Evolutionary conservation across 768 basidiomycete genomes (phyloP).

Genomic region (Boletus reticulatus): DNA sequence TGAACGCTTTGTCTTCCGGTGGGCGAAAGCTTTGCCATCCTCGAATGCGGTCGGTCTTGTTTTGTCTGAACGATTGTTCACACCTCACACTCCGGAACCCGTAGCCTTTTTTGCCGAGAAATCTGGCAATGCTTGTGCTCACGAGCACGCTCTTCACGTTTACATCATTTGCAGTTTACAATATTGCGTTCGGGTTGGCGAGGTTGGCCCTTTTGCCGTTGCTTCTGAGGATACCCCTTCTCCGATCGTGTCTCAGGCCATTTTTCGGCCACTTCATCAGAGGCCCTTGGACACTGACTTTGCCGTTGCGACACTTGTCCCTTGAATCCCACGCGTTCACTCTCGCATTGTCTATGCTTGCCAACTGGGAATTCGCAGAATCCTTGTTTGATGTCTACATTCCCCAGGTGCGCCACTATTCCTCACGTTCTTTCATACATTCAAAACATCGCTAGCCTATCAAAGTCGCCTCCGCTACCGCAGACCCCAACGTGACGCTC

Average conservation of each 20-base stretch:
- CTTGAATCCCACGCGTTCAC: constrained; percentile 49
- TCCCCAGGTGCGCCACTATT: constrained; percentile 43
- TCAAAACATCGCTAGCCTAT: constrained; percentile 40
- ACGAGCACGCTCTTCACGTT: constrained; percentile 42
- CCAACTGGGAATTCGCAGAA: constrained; percentile 64
- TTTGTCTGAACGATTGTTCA: neutral
- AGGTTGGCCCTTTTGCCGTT: constrained; percentile 52
- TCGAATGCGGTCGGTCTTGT: constrained; percentile 18
- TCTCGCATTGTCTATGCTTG: constrained; percentile 49
- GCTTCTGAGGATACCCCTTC: constrained; percentile 51
- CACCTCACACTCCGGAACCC: neutral
- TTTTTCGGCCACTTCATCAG: constrained; percentile 63
- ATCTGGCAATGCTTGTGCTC: constrained; percentile 27
- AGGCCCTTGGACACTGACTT: constrained; percentile 51
- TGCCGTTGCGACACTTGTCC: constrained; percentile 46
- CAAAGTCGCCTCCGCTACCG: constrained; percentile 40
- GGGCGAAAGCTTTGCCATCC: constrained; percentile 28
- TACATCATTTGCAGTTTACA: constrained; percentile 37
- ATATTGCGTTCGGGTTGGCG: constrained; percentile 43
- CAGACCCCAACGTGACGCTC: constrained; percentile 54
- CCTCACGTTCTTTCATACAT: neutral
- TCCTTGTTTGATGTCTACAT: constrained; percentile 58
- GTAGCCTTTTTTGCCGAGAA: constrained; percentile 23
- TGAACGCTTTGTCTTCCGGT: constrained; percentile 55
- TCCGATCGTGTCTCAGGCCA: constrained; percentile 51